Percentiles rank a stretch among this genome's conserved stretches.
Conservation (phyloP, 768 basidiomycete genomes). For the Suillus luteus region DNA sequence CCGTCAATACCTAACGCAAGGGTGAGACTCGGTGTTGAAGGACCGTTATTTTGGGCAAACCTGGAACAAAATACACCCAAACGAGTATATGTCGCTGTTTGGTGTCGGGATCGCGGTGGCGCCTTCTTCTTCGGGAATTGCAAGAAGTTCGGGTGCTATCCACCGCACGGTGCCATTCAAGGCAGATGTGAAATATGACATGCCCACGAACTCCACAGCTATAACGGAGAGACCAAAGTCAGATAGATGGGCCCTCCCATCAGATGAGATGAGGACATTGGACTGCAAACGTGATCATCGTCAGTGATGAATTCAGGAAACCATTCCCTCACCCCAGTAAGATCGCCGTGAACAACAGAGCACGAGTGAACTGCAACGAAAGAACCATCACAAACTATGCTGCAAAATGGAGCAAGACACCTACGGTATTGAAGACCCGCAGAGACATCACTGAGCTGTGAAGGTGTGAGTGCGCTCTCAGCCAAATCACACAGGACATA, state of each 20-base stretch:
- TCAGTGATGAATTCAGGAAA: background rate
- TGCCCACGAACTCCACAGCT: constrained; percentile 13
- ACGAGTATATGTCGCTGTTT: constrained; percentile 45
- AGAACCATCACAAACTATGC: background rate
- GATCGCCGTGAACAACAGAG: constrained; percentile 23
- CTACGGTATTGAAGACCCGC: constrained; percentile 29
- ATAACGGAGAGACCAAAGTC: constrained; percentile 45
- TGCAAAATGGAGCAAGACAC: constrained; percentile 1
- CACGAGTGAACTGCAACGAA: constrained; percentile 18
- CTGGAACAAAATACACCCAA: constrained; percentile 29
- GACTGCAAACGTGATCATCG: constrained; percentile 27
- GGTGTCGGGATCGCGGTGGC: constrained; percentile 16
- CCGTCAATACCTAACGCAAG: constrained; percentile 7
- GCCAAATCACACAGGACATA: background rate
- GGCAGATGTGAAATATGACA: constrained; percentile 14
- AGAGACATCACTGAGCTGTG: constrained; percentile 29
- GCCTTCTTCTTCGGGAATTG: constrained; percentile 34
- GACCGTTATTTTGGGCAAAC: background rate
- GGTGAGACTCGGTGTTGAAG: background rate
- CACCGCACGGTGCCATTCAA: constrained; percentile 7
- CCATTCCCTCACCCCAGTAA: constrained; percentile 19
- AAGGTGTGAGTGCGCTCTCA: background rate
- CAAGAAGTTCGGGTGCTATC: constrained; percentile 26
- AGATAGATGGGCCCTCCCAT: constrained; percentile 39
- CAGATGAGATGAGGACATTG: constrained; percentile 43